Base-by-base conservation (phyloP, 106 monocot species). In the Dioscorea zingiberensis region DNA sequence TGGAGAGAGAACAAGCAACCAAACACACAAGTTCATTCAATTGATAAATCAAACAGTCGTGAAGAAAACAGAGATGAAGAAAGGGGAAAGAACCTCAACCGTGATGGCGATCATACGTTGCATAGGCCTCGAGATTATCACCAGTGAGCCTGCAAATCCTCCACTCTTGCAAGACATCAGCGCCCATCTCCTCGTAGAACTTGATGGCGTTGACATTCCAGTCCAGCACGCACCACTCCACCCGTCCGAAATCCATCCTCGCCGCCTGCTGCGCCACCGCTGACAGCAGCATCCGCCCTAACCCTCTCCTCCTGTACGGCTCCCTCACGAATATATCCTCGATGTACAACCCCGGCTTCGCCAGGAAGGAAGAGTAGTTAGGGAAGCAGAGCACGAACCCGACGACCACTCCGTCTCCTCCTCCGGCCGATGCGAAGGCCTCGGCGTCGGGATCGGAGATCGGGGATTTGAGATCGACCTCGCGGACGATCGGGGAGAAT, bases 371-470 rank as follows among this genome's bases (percentile, higher is more conserved):
- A n/a, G 89, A 94, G 79, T 84, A 90, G 73, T 87, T 94, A 29
- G 94, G 94, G 66, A 89, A 94, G 79, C 89, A 90, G 7, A 89
- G 80, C 51, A 92, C 70, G 73, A 92, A 98, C 8, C 97, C 97
- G 7, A 81, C 92, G 7, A 75, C 74, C 14, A 78, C 69, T 18
- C 54, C 27, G 12, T 69, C 80, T 0, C 62, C 85, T 13, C 75
- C 71, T 14, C 61, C 48, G 3, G 77, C 48, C 2, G 85, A 83
- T 7, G 66, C 72, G 71, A 87, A 85, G 6, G 46, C 25, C 25
- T 62, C 62, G 24, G 67, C 29, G 18, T 95, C 87, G 17, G 85
- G 60, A 54, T 97, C 91, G 54, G 21, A 27, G 24, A 86, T 47
- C 1, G 83, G 53, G 25, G 74, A 55, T 1, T 45, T 22, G 19